These are phyloP conservation scores for Sporobolomyces phaffii DNA, from an alignment of 768 basidiomycete species.

Conservation along the genomic window DNA sequence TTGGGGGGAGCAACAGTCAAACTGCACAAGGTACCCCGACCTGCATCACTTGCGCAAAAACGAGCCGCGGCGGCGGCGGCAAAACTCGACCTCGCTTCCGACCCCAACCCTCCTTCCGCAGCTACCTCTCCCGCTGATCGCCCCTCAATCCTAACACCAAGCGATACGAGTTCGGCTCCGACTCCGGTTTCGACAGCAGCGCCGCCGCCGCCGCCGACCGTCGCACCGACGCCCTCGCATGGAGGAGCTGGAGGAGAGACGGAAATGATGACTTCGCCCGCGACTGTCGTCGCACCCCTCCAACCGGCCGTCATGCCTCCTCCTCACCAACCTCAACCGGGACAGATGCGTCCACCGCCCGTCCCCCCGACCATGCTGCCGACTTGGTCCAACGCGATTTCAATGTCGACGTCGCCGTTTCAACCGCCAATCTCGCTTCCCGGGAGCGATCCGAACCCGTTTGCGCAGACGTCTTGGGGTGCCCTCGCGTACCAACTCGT, in stretches of 20 bases:
- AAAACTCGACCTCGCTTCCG: slow-evolving; percentile 8
- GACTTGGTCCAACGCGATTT: background rate
- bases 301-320: slow-evolving; percentile 13
- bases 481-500: slow-evolving; percentile 28
- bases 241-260: background rate
- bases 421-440: background rate
- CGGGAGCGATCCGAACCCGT: slow-evolving; percentile 1
- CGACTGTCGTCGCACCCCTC: background rate
- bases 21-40: slow-evolving; percentile 37
- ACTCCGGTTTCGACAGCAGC: background rate
- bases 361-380: too few relatives aligned
- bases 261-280: background rate
- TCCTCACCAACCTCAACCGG: too few relatives aligned
- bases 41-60: slow-evolving; percentile 26
- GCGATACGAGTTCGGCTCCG: background rate
- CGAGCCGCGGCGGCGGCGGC: slow-evolving; percentile 26
- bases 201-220: background rate
- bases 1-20: too few relatives aligned
- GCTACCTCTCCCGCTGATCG: slow-evolving; percentile 3
- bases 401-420: slow-evolving; percentile 2
- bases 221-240: background rate
- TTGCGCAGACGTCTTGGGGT: slow-evolving; percentile 32
- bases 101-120: background rate
- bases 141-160: background rate
- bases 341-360: too few relatives aligned